Evolutionary conservation across 2,329 filamentous ascomycete species (phyloP).

Genomic region (Thelonectria discophora): DNA sequence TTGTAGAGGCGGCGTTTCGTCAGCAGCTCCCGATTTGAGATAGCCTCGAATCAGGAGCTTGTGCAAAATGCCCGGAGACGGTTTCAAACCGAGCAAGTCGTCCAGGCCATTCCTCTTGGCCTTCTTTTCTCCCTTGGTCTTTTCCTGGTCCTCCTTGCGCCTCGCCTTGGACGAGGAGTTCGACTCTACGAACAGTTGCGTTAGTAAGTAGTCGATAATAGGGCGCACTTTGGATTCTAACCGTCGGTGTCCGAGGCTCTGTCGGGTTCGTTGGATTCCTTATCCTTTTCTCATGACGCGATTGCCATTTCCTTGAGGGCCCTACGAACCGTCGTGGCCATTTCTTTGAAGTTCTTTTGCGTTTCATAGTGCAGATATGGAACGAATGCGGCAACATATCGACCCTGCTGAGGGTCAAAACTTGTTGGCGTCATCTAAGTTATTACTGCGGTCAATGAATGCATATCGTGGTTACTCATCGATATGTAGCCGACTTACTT

Average conservation of each 20-base stretch:
- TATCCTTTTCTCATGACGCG: not conserved
- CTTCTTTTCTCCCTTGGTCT: not conserved
- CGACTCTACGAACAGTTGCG: too few relatives aligned
- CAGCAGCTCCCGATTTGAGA: constrained; percentile 1
- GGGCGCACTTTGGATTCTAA: too few relatives aligned
- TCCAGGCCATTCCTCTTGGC: constrained; percentile 40
- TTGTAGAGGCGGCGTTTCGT: constrained; percentile 48
- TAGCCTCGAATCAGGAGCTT: constrained; percentile 11
- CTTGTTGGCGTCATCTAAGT: not conserved
- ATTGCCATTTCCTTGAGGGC: constrained; percentile 1
- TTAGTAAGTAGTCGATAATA: too few relatives aligned
- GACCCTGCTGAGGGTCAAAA: not conserved
- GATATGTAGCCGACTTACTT: constrained; percentile 33
- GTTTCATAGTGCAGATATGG: constrained; percentile 55
- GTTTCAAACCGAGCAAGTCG: not conserved
- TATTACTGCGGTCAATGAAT: not conserved
- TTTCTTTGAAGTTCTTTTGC: constrained; percentile 42
- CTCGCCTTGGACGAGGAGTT: too few relatives aligned
- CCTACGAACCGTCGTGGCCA: constrained; percentile 41
- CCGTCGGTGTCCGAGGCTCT: too few relatives aligned
- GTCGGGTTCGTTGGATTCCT: too few relatives aligned
- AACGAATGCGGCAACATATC: constrained; percentile 31
- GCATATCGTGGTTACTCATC: not conserved
- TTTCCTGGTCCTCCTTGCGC: not conserved
- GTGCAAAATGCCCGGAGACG: constrained; percentile 10